A percentile compares a stretch with the other conserved stretches of the same genome.
Conservation (phyloP, 23 red algal species). For the Cyanidiococcus yangmingshanensis region DNA sequence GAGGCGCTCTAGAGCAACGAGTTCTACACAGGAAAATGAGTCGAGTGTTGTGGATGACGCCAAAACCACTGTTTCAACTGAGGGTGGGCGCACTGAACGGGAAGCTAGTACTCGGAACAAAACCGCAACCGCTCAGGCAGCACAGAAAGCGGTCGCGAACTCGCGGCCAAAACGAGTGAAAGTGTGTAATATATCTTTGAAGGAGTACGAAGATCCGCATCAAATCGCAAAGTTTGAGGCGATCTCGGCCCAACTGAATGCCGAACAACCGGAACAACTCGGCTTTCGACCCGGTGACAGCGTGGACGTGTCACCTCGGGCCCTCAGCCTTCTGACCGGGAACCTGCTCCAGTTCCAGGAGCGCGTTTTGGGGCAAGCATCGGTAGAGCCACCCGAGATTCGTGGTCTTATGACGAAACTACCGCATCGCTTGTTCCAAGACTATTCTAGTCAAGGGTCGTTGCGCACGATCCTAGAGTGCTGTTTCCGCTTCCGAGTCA, state of each 20-base stretch:
- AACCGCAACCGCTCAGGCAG: background rate
- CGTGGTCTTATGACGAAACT: conserved; percentile 45
- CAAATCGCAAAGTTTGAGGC: conserved; percentile 16
- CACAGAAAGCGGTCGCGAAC: background rate
- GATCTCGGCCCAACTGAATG: conserved; percentile 12
- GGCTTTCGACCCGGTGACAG: conserved; percentile 27
- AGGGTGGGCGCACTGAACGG: background rate
- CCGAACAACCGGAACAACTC: background rate
- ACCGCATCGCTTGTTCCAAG: conserved; percentile 48
- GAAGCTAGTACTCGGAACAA: background rate
- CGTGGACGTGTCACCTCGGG: conserved; percentile 54
- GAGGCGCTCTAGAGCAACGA: background rate
- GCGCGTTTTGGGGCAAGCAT: conserved; percentile 37
- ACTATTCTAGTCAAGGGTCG: conserved; percentile 40
- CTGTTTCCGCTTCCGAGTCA: conserved; percentile 57
- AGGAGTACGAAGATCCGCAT: conserved; percentile 16
- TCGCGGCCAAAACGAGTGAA: background rate
- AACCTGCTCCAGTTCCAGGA: conserved; percentile 60
- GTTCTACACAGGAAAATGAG: background rate
- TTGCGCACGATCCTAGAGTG: conserved; percentile 43
- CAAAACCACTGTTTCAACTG: background rate
- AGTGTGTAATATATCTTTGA: background rate
- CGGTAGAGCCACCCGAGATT: conserved; percentile 12
- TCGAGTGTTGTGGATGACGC: background rate
- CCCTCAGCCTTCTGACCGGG: conserved; percentile 42